Percentiles rank a stretch among this genome's conserved stretches.
These are phyloP conservation scores for Heteromeles arbutifolia DNA, from an alignment of 306 rosid genomes.

Conservation along the genomic window DNA sequence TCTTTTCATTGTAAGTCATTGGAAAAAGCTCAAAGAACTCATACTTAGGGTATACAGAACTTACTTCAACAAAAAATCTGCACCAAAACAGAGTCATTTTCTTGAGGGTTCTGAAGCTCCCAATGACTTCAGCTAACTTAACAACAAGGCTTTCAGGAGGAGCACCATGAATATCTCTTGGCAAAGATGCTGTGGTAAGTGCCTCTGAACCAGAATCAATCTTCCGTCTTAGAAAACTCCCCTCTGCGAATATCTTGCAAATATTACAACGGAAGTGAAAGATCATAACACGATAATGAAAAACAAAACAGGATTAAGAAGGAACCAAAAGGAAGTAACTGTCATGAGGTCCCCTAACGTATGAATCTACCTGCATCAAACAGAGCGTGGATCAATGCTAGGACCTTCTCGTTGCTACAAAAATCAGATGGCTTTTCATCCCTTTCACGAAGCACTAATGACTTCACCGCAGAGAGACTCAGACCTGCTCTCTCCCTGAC, in stretches of 20 bases:
- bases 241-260: conserved; percentile 92
- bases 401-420: conserved; percentile 53
- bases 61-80: conserved; percentile 73
- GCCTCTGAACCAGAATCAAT: conserved; percentile 45
- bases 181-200: conserved; percentile 44
- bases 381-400: conserved; percentile 52
- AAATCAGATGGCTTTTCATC: conserved; percentile 64
- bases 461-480: conserved; percentile 73
- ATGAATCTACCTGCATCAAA: conserved; percentile 77
- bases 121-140: conserved; percentile 83
- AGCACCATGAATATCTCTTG: conserved; percentile 89
- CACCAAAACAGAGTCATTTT: conserved; percentile 91
- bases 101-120: conserved; percentile 61
- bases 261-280: conserved; percentile 77
- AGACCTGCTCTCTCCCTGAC: conserved; percentile 67
- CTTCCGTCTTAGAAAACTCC: conserved; percentile 68
- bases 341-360: conserved; percentile 26
- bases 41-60: conserved; percentile 30
- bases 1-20: conserved; percentile 6
- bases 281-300: conserved; percentile 43
- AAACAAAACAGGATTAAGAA: conserved; percentile 1
- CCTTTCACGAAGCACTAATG: conserved; percentile 79
- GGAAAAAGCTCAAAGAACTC: conserved; percentile 14
- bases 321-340: conserved; percentile 6
- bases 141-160: conserved; percentile 88